Evolutionary conservation across 1,139 yeast genomes (phyloP), one percentile per base, ranked within the genome.

Genomic region (Blastobotrys proliferans): DNA sequence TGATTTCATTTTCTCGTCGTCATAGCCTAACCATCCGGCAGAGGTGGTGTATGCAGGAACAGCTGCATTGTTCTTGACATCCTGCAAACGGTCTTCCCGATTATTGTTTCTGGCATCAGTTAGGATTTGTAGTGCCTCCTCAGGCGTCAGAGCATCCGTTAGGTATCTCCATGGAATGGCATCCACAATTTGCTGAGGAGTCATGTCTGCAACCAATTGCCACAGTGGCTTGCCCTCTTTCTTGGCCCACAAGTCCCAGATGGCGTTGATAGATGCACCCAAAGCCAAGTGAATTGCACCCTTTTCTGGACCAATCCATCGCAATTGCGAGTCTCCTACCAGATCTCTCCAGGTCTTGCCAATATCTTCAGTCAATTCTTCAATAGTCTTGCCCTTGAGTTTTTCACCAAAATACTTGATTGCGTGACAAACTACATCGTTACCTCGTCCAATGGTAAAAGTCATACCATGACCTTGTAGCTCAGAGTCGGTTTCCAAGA

Each of bases 21-120:
- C 53, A 49, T 65, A 69, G 2, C 71, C 73, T 20, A 69, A 54
- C 73, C 73, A 69, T 8, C 73, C 73, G 8, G 73, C 73, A 38
- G 70, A 61, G 8, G 73, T 69, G 29, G 73, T 68, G 48, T 69
- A 69, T 5, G 70, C 69, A 2, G 73, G 73, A 10, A 69, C 73
- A 1, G 73, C 73, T 11, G 47, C 46, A 49, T 64, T 60, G 28
- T 55, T 53, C 14, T 49, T 34, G 1, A 70, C 71, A 32, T 66
- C 67, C 38, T 61, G 39, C 18, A 69, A 28, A 38, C 70, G 51
- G 36, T 55, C 54, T 22, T 55, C 58, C 49, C 67, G 68, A 8
- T 66, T 69, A 1, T 20, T 41, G n/a, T 56, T 56, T 18, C 38
- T 46, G 10, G 62, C 57, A 34, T 57, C 51, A 36, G 54, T 50